Evolutionary conservation across 345 rosid species (phyloP).

Genomic region (Euclidium syriacum): DNA sequence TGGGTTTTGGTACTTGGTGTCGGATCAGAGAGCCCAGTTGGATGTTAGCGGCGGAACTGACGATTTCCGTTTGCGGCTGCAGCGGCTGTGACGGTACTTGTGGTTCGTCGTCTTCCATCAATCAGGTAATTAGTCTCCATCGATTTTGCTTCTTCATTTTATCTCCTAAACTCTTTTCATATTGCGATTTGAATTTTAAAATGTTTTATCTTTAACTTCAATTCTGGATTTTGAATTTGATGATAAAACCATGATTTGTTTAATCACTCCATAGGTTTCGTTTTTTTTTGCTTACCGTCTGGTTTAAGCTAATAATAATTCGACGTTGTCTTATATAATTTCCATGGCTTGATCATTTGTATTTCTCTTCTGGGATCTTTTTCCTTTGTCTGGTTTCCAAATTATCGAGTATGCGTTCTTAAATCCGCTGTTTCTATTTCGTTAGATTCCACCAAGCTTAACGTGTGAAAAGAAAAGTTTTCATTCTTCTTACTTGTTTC

Average conservation of each 20-base stretch:
- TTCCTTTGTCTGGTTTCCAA: too few species aligned
- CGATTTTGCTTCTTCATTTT: slow-evolving; percentile 5
- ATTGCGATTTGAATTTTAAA: background rate
- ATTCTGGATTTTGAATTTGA: background rate
- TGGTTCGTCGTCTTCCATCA: slow-evolving; percentile 52
- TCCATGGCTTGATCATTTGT: background rate
- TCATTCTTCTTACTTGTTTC: background rate
- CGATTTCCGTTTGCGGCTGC: slow-evolving; percentile 29
- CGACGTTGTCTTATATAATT: background rate
- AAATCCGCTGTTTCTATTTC: background rate
- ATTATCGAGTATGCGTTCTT: background rate
- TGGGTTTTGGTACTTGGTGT: slow-evolving; percentile 5
- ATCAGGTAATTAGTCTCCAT: slow-evolving; percentile 46
- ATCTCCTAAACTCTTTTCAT: too few species aligned
- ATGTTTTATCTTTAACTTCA: slow-evolving; percentile 18
- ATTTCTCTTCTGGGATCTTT: too few species aligned
- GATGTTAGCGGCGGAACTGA: slow-evolving; percentile 20
- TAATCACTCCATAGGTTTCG: background rate
- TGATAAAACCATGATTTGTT: slow-evolving; percentile 1
- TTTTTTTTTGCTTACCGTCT: slow-evolving; percentile 8
- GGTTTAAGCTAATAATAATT: slow-evolving; percentile 20
- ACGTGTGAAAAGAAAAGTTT: slow-evolving; percentile 11
- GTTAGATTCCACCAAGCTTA: slow-evolving; percentile 9
- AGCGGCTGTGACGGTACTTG: slow-evolving; percentile 32
- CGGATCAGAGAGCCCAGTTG: slow-evolving; percentile 25